Base-by-base conservation (phyloP, 2,329 filamentous ascomycete species). In the Botrytis elliptica region DNA sequence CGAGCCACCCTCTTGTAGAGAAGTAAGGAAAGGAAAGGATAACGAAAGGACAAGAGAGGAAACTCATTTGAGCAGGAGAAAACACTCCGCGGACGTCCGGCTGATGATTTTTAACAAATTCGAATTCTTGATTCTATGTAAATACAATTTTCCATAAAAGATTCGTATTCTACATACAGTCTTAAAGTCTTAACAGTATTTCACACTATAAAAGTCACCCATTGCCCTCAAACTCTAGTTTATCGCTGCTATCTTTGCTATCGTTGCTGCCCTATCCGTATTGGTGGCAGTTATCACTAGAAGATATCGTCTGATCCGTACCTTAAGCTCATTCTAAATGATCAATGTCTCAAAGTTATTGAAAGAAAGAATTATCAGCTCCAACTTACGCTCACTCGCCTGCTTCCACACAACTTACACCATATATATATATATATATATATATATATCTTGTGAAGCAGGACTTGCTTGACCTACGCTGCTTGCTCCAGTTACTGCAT, bases 401-500 rank as follows among this genome's bases (percentile, higher is more conserved):
- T 44, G 7, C 44, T 14, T 49, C 10, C 18, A 46, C 16, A 46
- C 64, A 16, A 25, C 44, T 36, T 20, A 9, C 38, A 63, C 36
- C 25, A 52, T 10, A 36, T 14, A 52, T 42, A 66, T 18, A 33
- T n/a, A n/a, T n/a, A n/a, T n/a, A 52, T 10, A 36, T 14, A 52
- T 42, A 66, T 9, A 52, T 49, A 49, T 49, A 22, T 49, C 46
- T 57, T 33, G 52, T n/a, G 36, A 55, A 68, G 65, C 46, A 40
- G 36, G 18, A 42, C 36, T 68, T 55, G 16, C 46, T 52, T 40
- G 36, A 36, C 20, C 38, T 44, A 2, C 55, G 55, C 52, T 55
- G n/a, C 38, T 64, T 64, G 62, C 65, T 67, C 52, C 65, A 67
- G 1, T 22, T 57, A 22, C 49, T 68, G 49, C 49, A 68, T 42